Percentiles rank a stretch among this genome's conserved stretches.
phyloP scores from a whole-genome alignment of 2,329 filamentous ascomycete genomes.

The Pseudogymnoascus pannorum region DNA sequence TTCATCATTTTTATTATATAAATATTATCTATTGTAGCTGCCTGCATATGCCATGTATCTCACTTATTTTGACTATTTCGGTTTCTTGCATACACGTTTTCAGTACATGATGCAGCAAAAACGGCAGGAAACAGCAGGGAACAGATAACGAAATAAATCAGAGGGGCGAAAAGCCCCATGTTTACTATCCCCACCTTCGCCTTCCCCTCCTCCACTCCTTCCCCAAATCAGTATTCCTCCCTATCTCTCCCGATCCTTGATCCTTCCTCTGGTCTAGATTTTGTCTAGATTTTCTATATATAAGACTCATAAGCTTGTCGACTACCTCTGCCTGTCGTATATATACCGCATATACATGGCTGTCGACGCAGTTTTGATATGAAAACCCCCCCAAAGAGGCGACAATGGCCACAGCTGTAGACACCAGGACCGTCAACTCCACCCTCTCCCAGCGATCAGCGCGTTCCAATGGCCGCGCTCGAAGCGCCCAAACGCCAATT shows the following conservation, averaged over 20 bases:
- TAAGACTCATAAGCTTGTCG: neutral
- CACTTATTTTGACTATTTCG: neutral
- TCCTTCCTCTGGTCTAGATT: neutral
- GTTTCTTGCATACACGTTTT: neutral
- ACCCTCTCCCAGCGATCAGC: slow-evolving; percentile 5
- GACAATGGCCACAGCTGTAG: slow-evolving; percentile 8
- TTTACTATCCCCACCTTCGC: neutral
- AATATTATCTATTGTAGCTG: neutral
- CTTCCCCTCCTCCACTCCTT: neutral
- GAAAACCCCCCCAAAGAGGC: neutral
- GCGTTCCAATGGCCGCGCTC: neutral
- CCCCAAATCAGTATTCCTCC: neutral
- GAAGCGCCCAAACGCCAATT: neutral
- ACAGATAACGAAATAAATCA: neutral
- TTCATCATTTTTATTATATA: neutral
- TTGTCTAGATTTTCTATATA: neutral
- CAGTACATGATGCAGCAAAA: neutral
- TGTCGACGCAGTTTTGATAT: neutral
- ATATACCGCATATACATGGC: neutral
- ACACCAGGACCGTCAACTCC: slow-evolving; percentile 7
- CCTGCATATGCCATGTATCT: neutral
- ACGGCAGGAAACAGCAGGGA: neutral
- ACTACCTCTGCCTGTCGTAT: neutral
- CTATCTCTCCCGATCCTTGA: slow-evolving; percentile 2
- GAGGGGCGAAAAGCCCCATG: neutral